phyloP scores from a whole-genome alignment of 768 basidiomycete genomes.

The Leccinum imitatum region DNA sequence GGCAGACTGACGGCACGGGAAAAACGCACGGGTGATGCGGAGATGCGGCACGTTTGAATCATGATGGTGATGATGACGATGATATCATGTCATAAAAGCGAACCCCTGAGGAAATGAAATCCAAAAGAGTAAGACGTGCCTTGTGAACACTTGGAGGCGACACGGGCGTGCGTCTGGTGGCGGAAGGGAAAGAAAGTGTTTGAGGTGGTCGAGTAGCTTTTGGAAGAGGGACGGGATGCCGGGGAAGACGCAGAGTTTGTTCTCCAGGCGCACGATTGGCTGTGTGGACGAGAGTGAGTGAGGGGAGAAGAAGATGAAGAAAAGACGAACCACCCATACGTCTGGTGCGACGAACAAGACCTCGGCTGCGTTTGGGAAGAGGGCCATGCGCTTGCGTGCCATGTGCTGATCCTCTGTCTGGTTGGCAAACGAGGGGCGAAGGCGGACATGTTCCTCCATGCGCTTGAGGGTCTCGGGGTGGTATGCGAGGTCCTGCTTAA shows the following conservation, averaged over 20 bases:
- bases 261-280: slow-evolving; percentile 84
- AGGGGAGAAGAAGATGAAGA: too few relatives aligned
- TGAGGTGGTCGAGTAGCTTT: slow-evolving; percentile 72
- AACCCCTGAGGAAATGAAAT: background rate
- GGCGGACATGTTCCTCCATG: slow-evolving; percentile 61
- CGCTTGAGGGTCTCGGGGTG: slow-evolving; percentile 76
- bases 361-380: slow-evolving; percentile 80
- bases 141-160: slow-evolving; percentile 82
- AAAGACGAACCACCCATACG: slow-evolving; percentile 75
- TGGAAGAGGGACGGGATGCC: slow-evolving; percentile 87
- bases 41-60: background rate
- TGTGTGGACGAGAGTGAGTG: slow-evolving; percentile 26
- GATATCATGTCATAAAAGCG: background rate
- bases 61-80: background rate
- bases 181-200: slow-evolving; percentile 76
- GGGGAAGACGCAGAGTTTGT: slow-evolving; percentile 89
- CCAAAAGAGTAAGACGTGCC: slow-evolving; percentile 41
- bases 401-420: slow-evolving; percentile 74
- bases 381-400: slow-evolving; percentile 85
- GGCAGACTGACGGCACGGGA: slow-evolving; percentile 43
- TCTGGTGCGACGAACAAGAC: slow-evolving; percentile 76
- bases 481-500: slow-evolving; percentile 65
- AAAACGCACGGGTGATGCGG: background rate
- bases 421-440: slow-evolving; percentile 52
- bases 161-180: slow-evolving; percentile 70